Evolutionary conservation across 169 alveolate species (phyloP), one percentile per base, ranked within the genome.

Genomic region (Plasmodium knowlesi): DNA sequence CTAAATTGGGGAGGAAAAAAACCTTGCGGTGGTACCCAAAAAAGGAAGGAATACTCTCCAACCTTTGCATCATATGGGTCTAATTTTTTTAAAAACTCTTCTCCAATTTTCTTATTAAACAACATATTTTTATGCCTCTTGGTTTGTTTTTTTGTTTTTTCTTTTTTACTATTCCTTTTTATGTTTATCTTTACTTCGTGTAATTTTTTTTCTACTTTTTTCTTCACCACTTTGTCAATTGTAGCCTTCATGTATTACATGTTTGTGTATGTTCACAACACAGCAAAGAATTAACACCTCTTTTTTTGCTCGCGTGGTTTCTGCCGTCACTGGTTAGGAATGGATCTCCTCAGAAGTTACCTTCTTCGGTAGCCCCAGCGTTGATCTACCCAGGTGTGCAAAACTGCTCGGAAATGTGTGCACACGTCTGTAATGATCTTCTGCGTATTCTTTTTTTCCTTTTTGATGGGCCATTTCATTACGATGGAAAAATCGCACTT

Each of bases 111-210:
- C 76, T 43, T 84, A 76, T 30, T 86, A 54, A 86, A 86, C 57
- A 74, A 86, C 43, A 28, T 74, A n/a, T 86, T 86, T 25, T 19
- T 86, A 53, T 86, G 34, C 70, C 82, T 86, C 70, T 70, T 74
- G 54, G 81, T 86, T 74, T 76, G 80, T 70, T 86, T 86, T 86
- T 53, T 76, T 74, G 30, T 85, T 34, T 86, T 86, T 19, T 54
- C 53, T 54, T 76, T 74, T 76, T 53, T 86, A 86, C 28, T 43
- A 41, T 73, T 22, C 57, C 34, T 32, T 14, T 74, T 85, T 46
- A 28, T 74, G 46, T 86, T 86, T 39, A 25, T 86, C 80, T 71
- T 71, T 72, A 73, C 79, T 54, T 71, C 57, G 57, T 74, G 67
- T 70, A 86, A 74, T 32, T 14, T 37, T 74, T 74, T 74, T 74